Base-by-base conservation (phyloP, 23 red algal genomes). In the Gracilaria domingensis region DNA sequence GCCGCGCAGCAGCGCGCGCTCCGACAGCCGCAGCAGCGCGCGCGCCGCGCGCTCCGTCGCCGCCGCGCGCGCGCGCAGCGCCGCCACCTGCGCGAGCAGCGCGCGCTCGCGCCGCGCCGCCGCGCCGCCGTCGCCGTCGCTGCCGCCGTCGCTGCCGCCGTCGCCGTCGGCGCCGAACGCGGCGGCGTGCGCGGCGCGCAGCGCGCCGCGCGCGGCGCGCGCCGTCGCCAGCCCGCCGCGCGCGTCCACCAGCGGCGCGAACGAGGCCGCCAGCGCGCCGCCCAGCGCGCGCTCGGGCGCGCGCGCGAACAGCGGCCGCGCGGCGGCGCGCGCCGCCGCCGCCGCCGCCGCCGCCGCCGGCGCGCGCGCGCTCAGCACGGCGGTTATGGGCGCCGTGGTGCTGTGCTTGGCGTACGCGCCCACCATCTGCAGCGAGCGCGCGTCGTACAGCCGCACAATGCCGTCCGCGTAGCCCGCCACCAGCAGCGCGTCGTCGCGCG, bases 381-480 rank as follows among this genome's bases (percentile, higher is more conserved):
- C 72, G 20, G 16, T 82, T 23, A 82, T 65, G 0, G 53, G 23
- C 7, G 79, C 79, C 0, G 79, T 82, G 0, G 79, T 88, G 14
- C 45, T 61, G 62, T 91, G 87, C 75, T 66, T 81, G 16, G 72
- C 42, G 55, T 91, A 91, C 39, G 37, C 65, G 3, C 42, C 18
- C 4, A 81, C 18, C 87, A 81, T 62, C 61, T 65, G 53, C 39
- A 70, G 49, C 37, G 72, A 74, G 0, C 29, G 42, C 0, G 58
- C 74, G 45, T 91, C 87, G 69, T 74, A 91, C 8, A 91, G 20
- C 0, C 72, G 72, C 32, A 82, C 59, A 28, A 49, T 54, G 24
- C 87, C 87, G 23, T 81, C 72, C 30, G 35, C 23, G 33, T 91
- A 91, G n/a, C 87, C 87, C 5, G 82, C 87, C 11, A 91, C 37